Base-by-base conservation (phyloP, 139 green algal genomes). In the Zygnema cylindricum region DNA sequence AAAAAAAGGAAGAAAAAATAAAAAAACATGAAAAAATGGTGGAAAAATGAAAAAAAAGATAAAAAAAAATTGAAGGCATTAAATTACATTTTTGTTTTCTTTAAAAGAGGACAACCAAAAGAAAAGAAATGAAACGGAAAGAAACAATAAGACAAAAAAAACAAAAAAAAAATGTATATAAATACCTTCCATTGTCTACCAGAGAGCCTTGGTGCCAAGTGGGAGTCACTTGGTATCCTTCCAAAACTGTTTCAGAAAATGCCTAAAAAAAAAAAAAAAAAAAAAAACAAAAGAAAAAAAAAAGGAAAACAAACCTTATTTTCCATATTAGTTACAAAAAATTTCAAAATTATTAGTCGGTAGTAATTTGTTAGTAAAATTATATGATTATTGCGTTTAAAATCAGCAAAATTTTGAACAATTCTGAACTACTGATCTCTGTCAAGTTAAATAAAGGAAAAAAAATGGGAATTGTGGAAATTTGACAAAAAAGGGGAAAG, bases 141-240 rank as follows among this genome's bases (percentile, higher is more conserved):
- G 7, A 81, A 81, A 81, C 41, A 81, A 81, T 11, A 81, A 81
- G 7, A 7, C 11, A 81, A 81, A 81, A 81, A 81, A 81, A 81
- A 81, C 41, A 81, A 81, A 7, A 16, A 81, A 81, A 81, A 81
- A 81, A 21, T 35, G 21, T 16, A 81, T 16, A 81, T 55, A 81
- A 81, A n/a, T n/a, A 83, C 38, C 49, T 88, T 3, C 76, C 38
- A 54, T 90, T 54, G 69, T 91, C 83, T 40, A 23, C 21, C 2
- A 90, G 35, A 36, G 25, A 38, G 42, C 86, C 86, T 21, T 90
- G 86, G 82, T 90, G 86, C 30, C 76, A 82, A 1, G 86, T 90
- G 3, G 86, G 30, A 32, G 82, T 85, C 33, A 89, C 82, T 43
- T 90, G 86, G 21, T 87, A 91, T 2, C 86, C 86, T 36, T 90